These are phyloP conservation scores for Boletus barrowsii DNA, from an alignment of 768 basidiomycete species.

Conservation along the genomic window DNA sequence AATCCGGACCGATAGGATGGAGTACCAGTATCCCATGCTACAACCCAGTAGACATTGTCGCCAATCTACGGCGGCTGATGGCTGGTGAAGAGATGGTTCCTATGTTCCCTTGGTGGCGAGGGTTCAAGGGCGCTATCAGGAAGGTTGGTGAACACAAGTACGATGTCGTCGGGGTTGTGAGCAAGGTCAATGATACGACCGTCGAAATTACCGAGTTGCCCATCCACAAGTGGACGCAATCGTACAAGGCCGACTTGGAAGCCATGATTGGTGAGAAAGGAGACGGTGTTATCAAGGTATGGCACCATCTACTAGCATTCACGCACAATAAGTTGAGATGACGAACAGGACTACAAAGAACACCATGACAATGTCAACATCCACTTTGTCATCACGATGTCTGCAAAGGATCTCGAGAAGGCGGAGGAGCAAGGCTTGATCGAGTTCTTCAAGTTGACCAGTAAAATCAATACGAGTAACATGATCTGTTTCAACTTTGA, in stretches of 20 bases:
- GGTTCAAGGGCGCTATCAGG: constrained; percentile 88
- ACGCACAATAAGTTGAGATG: neutral
- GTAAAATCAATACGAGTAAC: constrained; percentile 85
- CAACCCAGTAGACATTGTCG: constrained; percentile 88
- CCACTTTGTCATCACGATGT: constrained; percentile 83
- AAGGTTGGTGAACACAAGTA: constrained; percentile 81
- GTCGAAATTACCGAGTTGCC: constrained; percentile 95
- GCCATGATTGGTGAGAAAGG: constrained; percentile 85
- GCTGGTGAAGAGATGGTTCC: constrained; percentile 73
- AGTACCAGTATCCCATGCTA: constrained; percentile 89
- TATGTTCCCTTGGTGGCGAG: constrained; percentile 98
- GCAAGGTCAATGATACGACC: constrained; percentile 81
- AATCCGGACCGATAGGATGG: constrained; percentile 62
- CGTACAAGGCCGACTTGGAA: constrained; percentile 90
- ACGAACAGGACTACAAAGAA: constrained; percentile 87
- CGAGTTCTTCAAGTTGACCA: constrained; percentile 88
- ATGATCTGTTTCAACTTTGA: constrained; percentile 99
- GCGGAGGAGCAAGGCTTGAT: constrained; percentile 86
- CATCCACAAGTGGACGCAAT: constrained; percentile 91
- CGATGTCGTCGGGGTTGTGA: constrained; percentile 69
- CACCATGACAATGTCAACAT: constrained; percentile 92
- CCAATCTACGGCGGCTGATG: constrained; percentile 85
- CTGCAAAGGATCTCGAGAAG: constrained; percentile 74
- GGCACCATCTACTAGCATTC: neutral
- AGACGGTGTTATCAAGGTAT: constrained; percentile 76